Evolutionary conservation across 306 rosid genomes (phyloP), one percentile per base, ranked within the genome.

Genomic region (Casuarina equisetifolia): DNA sequence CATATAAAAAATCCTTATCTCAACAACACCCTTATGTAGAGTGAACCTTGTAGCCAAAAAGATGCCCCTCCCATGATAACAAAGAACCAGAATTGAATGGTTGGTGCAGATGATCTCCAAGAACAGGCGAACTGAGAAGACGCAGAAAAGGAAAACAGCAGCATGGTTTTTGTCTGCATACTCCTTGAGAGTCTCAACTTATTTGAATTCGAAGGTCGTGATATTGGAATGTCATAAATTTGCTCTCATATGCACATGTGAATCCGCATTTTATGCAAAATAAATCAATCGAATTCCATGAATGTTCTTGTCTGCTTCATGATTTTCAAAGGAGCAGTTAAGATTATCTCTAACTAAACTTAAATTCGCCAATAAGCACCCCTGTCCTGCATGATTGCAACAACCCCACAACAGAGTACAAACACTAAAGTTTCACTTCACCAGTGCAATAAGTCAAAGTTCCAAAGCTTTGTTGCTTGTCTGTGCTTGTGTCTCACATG

Each of bases 281-380:
- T 42, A 72, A 86, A 85, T 64, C 81, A 81, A 85, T 74, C 58
- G 74, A 85, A 74, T 84, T 82, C 88, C 80, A 79, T 50, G 69
- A 50, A 84, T 81, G 71, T 68, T 88, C 82, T 89, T 91, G 97
- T 94, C 93, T 83, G 81, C 84, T 90, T 88, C 92, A 88, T 88
- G 74, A 83, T 88, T 91, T 92, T 96, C 97, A 84, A 89, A 91
- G 90, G 98, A 90, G 99, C 89, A 88, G 98, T 96, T 93, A 82
- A 87, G 87, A 82, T 85, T 77, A 78, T 79, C 77, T 85, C 85
- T 79, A 84, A 85, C 83, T 59, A 76, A 80, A 86, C 80, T 80
- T 40, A 85, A 84, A 83, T 70, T 58, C 81, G 78, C 67, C 42
- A 42, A 76, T 68, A 73, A 82, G 7, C 73, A 77, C 73, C 72